These are phyloP conservation scores for Suillus cothurnatus DNA, from an alignment of 768 basidiomycete species.

Conservation along the genomic window DNA sequence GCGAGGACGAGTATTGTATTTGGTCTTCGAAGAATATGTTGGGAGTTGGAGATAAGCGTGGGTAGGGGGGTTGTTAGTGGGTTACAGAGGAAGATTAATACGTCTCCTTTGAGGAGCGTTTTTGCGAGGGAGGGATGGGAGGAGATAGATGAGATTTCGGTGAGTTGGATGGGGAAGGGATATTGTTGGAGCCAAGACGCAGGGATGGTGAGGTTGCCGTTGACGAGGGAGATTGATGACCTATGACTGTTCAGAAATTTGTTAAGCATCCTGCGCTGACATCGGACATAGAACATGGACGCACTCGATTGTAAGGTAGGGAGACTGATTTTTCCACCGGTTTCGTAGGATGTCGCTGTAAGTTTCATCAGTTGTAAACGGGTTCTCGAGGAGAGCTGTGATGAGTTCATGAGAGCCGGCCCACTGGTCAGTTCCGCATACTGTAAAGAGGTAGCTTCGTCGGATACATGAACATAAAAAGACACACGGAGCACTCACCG, in stretches of 20 bases:
- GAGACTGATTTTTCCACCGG: constrained; percentile 48
- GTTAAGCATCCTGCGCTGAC: background rate
- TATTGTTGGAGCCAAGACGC: constrained; percentile 63
- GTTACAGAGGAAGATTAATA: constrained; percentile 66
- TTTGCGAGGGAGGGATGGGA: constrained; percentile 19
- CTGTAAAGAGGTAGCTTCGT: constrained; percentile 35
- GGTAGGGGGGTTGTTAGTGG: constrained; percentile 54
- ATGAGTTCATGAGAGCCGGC: constrained; percentile 61
- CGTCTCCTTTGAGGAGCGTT: constrained; percentile 47
- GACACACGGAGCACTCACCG: constrained; percentile 39
- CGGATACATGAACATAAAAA: constrained; percentile 6
- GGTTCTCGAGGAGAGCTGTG: constrained; percentile 71
- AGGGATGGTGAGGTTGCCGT: constrained; percentile 40
- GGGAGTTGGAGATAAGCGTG: constrained; percentile 31
- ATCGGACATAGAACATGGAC: constrained; percentile 10
- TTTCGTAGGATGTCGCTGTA: constrained; percentile 45
- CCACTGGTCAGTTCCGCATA: constrained; percentile 57
- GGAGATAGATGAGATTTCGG: constrained; percentile 35
- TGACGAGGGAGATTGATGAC: constrained; percentile 18
- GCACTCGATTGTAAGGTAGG: constrained; percentile 29
- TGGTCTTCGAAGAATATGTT: constrained; percentile 33
- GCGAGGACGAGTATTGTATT: constrained; percentile 49
- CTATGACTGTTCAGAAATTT: constrained; percentile 21
- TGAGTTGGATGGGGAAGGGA: constrained; percentile 49
- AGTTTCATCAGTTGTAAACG: constrained; percentile 55